Evolutionary conservation across 2,329 filamentous ascomycete genomes (phyloP).

Genomic region (Huntiella savannae): DNA sequence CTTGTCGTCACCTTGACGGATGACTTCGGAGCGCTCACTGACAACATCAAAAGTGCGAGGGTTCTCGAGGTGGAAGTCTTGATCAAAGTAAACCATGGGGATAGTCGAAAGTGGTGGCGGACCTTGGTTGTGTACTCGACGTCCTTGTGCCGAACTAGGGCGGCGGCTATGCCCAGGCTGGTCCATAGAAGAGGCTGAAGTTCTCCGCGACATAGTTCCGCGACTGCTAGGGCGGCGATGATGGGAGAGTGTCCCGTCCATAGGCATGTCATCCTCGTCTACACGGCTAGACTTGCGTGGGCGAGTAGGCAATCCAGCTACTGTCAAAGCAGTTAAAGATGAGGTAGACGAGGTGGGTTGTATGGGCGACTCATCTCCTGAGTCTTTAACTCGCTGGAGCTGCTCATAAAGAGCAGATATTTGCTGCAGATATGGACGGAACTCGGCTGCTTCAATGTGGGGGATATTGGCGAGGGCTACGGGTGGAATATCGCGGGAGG

Average conservation of each 20-base stretch:
- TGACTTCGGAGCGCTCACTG: constrained; percentile 89
- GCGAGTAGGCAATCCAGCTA: background rate
- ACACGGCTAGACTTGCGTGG: constrained; percentile 1
- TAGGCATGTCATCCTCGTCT: constrained; percentile 20
- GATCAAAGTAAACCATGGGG: constrained; percentile 82
- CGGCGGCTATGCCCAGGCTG: constrained; percentile 3
- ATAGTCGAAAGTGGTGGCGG: constrained; percentile 82
- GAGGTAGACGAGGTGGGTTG: constrained; percentile 15
- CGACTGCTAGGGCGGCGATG: constrained; percentile 29
- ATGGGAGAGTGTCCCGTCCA: constrained; percentile 13
- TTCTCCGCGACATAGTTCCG: constrained; percentile 21
- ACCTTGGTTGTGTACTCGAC: constrained; percentile 44
- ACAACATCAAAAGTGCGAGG: constrained; percentile 92
- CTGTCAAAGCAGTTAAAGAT: background rate
- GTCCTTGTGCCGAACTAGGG: constrained; percentile 7
- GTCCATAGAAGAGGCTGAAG: constrained; percentile 25
- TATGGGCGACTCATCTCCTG: constrained; percentile 39
- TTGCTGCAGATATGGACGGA: constrained; percentile 67
- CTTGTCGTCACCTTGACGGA: constrained; percentile 44
- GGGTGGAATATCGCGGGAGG: constrained; percentile 75
- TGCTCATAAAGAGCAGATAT: constrained; percentile 79
- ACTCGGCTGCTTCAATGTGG: constrained; percentile 60
- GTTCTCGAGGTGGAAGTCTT: constrained; percentile 88
- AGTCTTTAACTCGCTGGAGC: constrained; percentile 65
- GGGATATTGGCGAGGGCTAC: constrained; percentile 79